Evolutionary conservation across 495 filamentous ascomycete species (phyloP).

Genomic region (Aspergillus coremiiformis): DNA sequence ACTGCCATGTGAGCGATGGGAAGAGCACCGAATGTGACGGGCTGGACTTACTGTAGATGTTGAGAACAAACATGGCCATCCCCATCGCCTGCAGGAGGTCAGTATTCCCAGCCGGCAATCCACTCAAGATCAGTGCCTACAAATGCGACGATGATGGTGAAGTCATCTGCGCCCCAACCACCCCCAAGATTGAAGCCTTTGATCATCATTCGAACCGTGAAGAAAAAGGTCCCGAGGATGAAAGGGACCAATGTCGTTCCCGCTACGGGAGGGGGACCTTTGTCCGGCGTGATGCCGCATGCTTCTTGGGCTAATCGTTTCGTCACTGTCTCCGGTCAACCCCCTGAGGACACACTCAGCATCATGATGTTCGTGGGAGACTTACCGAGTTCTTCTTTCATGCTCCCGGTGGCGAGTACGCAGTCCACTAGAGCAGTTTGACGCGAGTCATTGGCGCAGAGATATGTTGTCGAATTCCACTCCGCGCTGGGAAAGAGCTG

Average conservation of each 20-base stretch:
- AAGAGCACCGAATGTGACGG: not conserved
- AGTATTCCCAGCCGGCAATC: not conserved
- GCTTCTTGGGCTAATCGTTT: conserved; percentile 12
- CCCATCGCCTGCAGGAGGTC: conserved; percentile 13
- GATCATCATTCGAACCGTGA: conserved; percentile 18
- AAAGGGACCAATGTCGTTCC: conserved; percentile 17
- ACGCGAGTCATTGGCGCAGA: not conserved
- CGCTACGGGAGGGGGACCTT: conserved; percentile 7
- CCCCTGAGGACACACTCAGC: not conserved
- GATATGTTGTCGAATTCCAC: not conserved
- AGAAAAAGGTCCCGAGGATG: conserved; percentile 21
- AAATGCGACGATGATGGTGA: conserved; percentile 22
- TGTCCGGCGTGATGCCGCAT: conserved; percentile 15
- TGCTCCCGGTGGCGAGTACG: not conserved
- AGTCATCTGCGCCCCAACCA: conserved; percentile 28
- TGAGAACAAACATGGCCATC: conserved; percentile 13
- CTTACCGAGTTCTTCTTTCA: not conserved
- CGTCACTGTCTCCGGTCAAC: conserved; percentile 9
- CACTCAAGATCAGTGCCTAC: conserved; percentile 4
- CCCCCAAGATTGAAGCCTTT: conserved; percentile 24
- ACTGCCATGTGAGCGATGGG: conserved; percentile 5
- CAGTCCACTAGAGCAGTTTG: not conserved
- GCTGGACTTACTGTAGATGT: conserved; percentile 14
- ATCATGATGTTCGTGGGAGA: too few relatives aligned
- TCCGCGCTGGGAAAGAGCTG: not conserved